Evolutionary conservation across 2,329 filamentous ascomycete species (phyloP), one percentile per base, ranked within the genome.

Genomic region (Scedosporium dehoogii): DNA sequence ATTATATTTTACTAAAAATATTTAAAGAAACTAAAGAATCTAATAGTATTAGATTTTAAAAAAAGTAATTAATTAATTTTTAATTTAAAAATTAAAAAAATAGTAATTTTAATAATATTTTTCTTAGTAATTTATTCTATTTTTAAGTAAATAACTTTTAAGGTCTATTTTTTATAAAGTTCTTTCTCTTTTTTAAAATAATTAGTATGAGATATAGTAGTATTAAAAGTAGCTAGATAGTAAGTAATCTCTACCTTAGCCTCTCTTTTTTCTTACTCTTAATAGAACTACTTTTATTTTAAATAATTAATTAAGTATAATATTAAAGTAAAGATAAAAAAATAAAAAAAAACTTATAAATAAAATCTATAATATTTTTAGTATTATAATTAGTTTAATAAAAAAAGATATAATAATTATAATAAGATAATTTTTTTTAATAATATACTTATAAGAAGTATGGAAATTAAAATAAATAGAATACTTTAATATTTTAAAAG

Each of bases 11-110:
- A 27, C 27, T n/a, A n/a, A n/a, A n/a, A n/a, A n/a, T n/a, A n/a
- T n/a, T n/a, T n/a, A 12, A 51, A 18, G 6, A 18, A 18, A 51
- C n/a, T n/a, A 6, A 51, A 51, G 7, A 9, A 51, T 18, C 21
- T 53, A 53, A 5, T 18, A 53, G 21, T 18, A 23, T 4, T 18
- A 27, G 16, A 53, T 53, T 5, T 18, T 7, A 51, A 12, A 46
- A 38, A 68, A 16, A 66, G 23, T 12, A 29, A 65, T 66, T 25
- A 27, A 27, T 27, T 27, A 27, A 27, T 27, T 6, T 66, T 63
- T 62, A 67, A 61, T 46, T 55, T 33, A 27, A 27, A 27, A 3
- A 27, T 27, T 3, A 6, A 27, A 27, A 6, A 27, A 3, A 27
- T 27, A 27, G 6, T 27, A 27, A 63, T 21, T 33, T 55, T 62